Percentiles rank a stretch among this genome's conserved stretches.
Evolutionary conservation across 352 stramenopile species (phyloP).

Genomic region (Thalassiosira mediterranea): DNA sequence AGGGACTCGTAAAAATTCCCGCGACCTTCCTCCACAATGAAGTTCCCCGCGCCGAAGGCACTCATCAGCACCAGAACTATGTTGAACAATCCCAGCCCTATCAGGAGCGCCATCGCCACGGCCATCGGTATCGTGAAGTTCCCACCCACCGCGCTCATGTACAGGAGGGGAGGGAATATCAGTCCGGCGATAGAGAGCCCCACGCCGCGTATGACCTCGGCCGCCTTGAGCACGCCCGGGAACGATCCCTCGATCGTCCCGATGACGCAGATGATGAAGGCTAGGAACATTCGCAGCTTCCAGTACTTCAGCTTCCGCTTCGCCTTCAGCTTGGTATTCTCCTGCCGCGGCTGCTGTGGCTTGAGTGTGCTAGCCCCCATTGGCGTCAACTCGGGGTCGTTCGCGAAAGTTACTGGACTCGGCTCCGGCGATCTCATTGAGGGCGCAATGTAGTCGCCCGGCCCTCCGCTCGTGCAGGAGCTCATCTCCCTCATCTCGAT

Average conservation of each 20-base stretch:
- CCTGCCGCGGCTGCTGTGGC: background rate
- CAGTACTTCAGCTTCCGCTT: conserved; percentile 56
- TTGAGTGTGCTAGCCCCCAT: background rate
- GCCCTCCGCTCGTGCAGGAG: background rate
- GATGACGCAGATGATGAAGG: conserved; percentile 50
- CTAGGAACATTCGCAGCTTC: conserved; percentile 58
- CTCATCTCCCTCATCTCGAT: too few species aligned
- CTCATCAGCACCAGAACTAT: conserved; percentile 59
- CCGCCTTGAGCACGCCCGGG: conserved; percentile 31
- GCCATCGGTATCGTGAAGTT: conserved; percentile 49
- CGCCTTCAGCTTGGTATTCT: conserved; percentile 22
- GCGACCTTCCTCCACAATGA: conserved; percentile 50
- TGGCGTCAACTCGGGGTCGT: background rate
- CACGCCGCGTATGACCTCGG: conserved; percentile 48
- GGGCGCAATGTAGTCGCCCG: background rate
- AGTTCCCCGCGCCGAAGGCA: conserved; percentile 53
- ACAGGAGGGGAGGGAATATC: conserved; percentile 53
- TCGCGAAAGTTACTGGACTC: background rate
- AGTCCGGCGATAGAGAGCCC: conserved; percentile 51
- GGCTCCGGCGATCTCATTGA: background rate
- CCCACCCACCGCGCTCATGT: conserved; percentile 56
- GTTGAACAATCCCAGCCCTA: conserved; percentile 57
- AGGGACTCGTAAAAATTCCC: too few species aligned
- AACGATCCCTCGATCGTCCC: conserved; percentile 53
- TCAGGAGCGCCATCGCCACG: conserved; percentile 44